Evolutionary conservation across 371 early-diverging fungal species (phyloP), one percentile per base, ranked within the genome.

Genomic region (Mucor lusitanicus): DNA sequence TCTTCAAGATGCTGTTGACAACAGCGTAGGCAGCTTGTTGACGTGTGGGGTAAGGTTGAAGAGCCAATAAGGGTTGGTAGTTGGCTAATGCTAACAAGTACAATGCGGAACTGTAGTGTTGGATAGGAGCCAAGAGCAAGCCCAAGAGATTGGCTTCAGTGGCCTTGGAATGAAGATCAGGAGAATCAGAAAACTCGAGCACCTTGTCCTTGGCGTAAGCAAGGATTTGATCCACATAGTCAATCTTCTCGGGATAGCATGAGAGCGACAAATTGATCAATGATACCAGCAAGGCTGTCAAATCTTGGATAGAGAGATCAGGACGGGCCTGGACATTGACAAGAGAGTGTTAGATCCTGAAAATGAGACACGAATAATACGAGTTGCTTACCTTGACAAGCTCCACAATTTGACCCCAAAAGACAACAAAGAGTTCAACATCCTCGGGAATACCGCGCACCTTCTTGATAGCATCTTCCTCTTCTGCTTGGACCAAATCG

Each of bases 321-420:
- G 94, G 94, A 17, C 98, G 92, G 50, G 92, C 91, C 88, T 92
- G 74, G 1, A 55, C 1, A 17, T 28, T 21, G 0, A 4, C 6
- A 3, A 23, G 6, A 11, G 25, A 25, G 25, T 25, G 44, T 50
- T 25, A 50, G 23, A 21, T 12, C 4, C 3, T 25, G 27, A 50
- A 25, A 3, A 4, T 37, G 0, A 50, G 6, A 0, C 50, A 25
- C 9, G 7, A 9, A 55, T 44, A 4, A 17, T 35, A 3, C 23
- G 3, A 0, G 3, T 9, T 25, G 27, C 50, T 33, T 81, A 92
- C 92, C 82, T 91, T 90, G 62, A 97, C 90, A 30, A 97, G 86
- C 53, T 91, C 91, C 27, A 91, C 90, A 64, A 98, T 91, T 76
- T 96, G 94, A 9, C 76, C 83, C 98, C 98, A 98, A 72, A 98